Percentiles rank a stretch among this genome's conserved stretches.
phyloP scores from a whole-genome alignment of 163 green algal species.

The Prototheca stagnorum region DNA sequence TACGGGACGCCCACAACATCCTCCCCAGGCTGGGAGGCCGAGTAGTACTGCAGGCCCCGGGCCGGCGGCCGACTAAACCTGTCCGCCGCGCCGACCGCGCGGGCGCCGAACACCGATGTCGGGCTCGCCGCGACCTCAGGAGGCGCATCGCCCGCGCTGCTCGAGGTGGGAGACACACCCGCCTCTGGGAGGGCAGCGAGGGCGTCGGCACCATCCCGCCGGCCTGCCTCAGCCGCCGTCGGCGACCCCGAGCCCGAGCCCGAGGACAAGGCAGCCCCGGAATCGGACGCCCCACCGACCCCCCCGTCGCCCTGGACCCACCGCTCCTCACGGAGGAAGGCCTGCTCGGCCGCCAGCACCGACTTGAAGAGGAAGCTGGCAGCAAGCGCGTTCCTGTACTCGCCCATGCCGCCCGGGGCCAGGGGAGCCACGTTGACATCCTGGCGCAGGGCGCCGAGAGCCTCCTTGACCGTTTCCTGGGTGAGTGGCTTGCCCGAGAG shows the following conservation, averaged over 20 bases:
- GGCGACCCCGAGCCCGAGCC: no score
- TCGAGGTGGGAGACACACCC: no score
- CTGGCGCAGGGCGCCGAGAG: conserved; percentile 38
- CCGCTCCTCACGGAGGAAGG: not conserved
- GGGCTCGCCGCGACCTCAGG: not conserved
- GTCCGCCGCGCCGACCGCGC: conserved; percentile 12
- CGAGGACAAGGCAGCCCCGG: no score
- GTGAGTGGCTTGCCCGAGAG: conserved; percentile 42
- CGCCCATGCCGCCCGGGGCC: conserved; percentile 69
- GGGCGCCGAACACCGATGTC: not conserved
- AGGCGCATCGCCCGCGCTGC: no score
- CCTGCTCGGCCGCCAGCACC: conserved; percentile 37
- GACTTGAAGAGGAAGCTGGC: conserved; percentile 93
- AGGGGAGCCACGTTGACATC: conserved; percentile 58
- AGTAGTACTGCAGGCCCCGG: conserved; percentile 65
- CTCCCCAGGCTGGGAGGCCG: conserved; percentile 15
- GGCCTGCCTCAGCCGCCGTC: no score
- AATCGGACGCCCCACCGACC: not conserved
- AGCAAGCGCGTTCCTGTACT: conserved; percentile 73
- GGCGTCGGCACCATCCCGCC: no score
- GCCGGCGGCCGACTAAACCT: conserved; percentile 40
- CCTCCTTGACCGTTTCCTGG: conserved; percentile 37
- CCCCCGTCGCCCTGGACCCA: not conserved
- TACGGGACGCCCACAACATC: conserved; percentile 60
- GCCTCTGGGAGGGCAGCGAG: no score